phyloP scores from a whole-genome alignment of 129 eudicot genomes.

The Flaveria sonorensis region DNA sequence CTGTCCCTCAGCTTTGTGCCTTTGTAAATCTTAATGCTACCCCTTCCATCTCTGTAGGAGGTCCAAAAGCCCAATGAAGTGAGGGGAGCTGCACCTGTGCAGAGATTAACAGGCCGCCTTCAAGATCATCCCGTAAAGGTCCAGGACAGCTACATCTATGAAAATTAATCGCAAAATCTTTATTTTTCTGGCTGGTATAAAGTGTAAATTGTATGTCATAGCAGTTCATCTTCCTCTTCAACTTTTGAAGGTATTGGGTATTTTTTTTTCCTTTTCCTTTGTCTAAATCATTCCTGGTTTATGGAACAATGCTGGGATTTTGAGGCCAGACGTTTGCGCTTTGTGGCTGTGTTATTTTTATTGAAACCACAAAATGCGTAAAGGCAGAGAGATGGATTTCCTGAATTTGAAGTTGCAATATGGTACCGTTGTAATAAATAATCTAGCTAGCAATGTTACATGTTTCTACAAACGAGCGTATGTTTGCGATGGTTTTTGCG shows the following conservation, averaged over 20 bases:
- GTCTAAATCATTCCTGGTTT: background rate
- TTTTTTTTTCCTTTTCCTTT: background rate
- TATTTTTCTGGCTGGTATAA: constrained; percentile 34
- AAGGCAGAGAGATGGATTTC: constrained; percentile 26
- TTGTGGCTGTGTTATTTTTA: constrained; percentile 76
- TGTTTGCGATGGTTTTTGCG: too few relatives aligned
- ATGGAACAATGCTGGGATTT: constrained; percentile 38
- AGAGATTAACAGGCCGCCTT: constrained; percentile 53
- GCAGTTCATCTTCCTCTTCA: constrained; percentile 32
- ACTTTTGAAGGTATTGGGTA: constrained; percentile 36
- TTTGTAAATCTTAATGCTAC: constrained; percentile 1
- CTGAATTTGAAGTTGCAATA: too few relatives aligned
- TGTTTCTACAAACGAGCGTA: too few relatives aligned
- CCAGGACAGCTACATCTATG: constrained; percentile 67
- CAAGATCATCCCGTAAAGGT: constrained; percentile 63
- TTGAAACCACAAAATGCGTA: constrained; percentile 54
- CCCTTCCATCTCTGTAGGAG: constrained; percentile 27
- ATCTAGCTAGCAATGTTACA: too few relatives aligned
- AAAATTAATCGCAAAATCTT: background rate
- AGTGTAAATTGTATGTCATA: constrained; percentile 68
- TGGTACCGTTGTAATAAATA: too few relatives aligned
- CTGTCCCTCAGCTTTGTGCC: background rate
- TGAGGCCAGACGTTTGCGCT: constrained; percentile 45
- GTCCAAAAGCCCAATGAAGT: constrained; percentile 55
- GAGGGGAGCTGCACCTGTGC: constrained; percentile 36